Base-by-base conservation (phyloP, 805 yeast genomes). In the Scheffersomyces amazonensis region DNA sequence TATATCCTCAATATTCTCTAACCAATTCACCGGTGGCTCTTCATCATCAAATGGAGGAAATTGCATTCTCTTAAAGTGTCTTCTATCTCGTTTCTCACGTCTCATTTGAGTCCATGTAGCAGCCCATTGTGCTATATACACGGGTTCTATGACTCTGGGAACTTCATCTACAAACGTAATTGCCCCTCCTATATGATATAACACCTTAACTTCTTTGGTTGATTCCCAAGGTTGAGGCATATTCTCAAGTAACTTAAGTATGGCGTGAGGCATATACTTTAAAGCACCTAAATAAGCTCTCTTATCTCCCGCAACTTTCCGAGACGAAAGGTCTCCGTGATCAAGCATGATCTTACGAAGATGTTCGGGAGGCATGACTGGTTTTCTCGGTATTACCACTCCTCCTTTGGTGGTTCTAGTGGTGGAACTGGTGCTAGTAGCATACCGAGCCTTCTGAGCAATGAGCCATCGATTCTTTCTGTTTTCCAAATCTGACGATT, bases 171-270 rank as follows among this genome's bases (percentile, higher is more conserved):
- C 96, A 69, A 93, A 89, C 0, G 99, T 88, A 15, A 93, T 83
- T 11, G 99, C 97, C 18, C 99, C 99, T 0, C 93, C 80, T 16
- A 76, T 75, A 54, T 93, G 99, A 57, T 93, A 93, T 30, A 91
- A 61, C 5, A 91, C 98, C 41, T 76, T 80, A 16, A 93, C 98
- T 31, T 86, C 95, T 44, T 86, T 86, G 1, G 75, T 66, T 36
- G 79, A 76, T 58, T 93, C 98, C 99, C 99, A 93, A 1, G 99
- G 99, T 56, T 89, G 96, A 0, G 99, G 99, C 91, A 93, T 91
- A 54, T 88, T 89, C 53, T 93, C 99, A 28, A 93, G 55, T 28
- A 93, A 72, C 59, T 93, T 93, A 48, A 89, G 61, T 3, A 89
- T 76, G 0, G 99, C 96, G 63, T 91, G 98, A 0, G 99, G 99